Evolutionary conservation across 2,329 filamentous ascomycete genomes (phyloP).

Genomic region (Xylaria sp.): DNA sequence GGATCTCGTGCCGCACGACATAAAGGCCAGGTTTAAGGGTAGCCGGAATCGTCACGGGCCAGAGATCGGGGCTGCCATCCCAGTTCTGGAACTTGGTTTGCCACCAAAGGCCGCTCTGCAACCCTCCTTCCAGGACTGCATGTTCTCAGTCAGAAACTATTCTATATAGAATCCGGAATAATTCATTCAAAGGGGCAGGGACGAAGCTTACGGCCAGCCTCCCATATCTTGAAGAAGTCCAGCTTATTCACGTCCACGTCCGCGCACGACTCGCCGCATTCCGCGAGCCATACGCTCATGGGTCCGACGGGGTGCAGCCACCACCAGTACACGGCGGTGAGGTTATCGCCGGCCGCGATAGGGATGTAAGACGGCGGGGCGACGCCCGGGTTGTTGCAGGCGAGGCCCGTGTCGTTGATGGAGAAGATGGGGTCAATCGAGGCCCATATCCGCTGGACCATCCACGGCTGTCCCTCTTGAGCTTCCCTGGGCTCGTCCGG

Average conservation of each 20-base stretch:
- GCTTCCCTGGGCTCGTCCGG: constrained; percentile 48
- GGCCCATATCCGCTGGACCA: constrained; percentile 54
- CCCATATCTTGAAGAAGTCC: constrained; percentile 56
- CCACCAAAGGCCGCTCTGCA: constrained; percentile 53
- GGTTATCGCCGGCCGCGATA: constrained; percentile 51
- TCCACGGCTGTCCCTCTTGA: constrained; percentile 53
- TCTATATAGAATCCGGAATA: neutral
- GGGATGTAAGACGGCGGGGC: constrained; percentile 53
- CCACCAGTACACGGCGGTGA: constrained; percentile 56
- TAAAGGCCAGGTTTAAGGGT: constrained; percentile 60
- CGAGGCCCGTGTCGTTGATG: constrained; percentile 49
- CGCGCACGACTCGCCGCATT: constrained; percentile 49
- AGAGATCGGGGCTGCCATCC: constrained; percentile 54
- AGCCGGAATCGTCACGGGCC: constrained; percentile 59
- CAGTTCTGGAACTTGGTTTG: constrained; percentile 55
- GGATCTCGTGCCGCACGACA: constrained; percentile 63
- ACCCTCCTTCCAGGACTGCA: constrained; percentile 48
- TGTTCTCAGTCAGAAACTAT: constrained; percentile 1
- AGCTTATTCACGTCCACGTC: constrained; percentile 48
- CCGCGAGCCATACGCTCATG: constrained; percentile 54
- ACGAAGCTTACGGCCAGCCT: constrained; percentile 46
- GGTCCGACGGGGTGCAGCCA: constrained; percentile 57
- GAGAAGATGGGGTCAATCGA: constrained; percentile 54
- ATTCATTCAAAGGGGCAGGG: neutral
- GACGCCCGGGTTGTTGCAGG: constrained; percentile 53